These are phyloP conservation scores for Ailanthus altissimus DNA, from an alignment of 345 rosid genomes.

Conservation along the genomic window DNA sequence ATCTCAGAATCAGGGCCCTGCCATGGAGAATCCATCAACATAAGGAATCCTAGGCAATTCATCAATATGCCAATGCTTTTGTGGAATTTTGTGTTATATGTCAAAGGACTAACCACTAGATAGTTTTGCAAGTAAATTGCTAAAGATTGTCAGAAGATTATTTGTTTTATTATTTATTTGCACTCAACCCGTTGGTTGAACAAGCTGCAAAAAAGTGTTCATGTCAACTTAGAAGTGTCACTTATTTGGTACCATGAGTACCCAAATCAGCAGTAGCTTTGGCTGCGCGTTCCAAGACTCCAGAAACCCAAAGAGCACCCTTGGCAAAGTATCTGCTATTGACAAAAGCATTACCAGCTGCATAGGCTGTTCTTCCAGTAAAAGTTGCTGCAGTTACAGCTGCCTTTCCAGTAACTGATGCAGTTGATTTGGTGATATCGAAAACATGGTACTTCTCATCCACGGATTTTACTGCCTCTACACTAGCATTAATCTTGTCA, in stretches of 20 bases:
- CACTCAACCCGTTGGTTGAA: not conserved
- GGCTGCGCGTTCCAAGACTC: constrained; percentile 59
- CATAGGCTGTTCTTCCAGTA: constrained; percentile 61
- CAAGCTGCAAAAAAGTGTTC: not conserved
- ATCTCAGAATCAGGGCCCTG: not conserved
- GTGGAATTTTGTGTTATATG: not conserved
- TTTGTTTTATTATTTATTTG: constrained; percentile 14
- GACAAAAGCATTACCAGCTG: constrained; percentile 63
- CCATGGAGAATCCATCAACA: not conserved
- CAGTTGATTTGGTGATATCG: constrained; percentile 66
- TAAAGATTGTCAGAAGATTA: constrained; percentile 1
- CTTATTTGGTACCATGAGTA: constrained; percentile 40
- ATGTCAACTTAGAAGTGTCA: not conserved
- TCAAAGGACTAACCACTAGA: too few species aligned
- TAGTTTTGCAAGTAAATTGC: not conserved
- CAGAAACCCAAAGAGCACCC: constrained; percentile 88
- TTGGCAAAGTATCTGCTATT: constrained; percentile 78
- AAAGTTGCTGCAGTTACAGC: constrained; percentile 62
- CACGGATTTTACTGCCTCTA: constrained; percentile 58
- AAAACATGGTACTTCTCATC: constrained; percentile 71
- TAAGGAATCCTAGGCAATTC: not conserved
- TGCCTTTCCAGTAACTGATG: constrained; percentile 67
- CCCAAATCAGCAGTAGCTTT: constrained; percentile 73
- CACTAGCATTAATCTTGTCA: constrained; percentile 54
- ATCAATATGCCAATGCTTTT: not conserved